Conservation (phyloP, 2,329 filamentous ascomycete genomes). For the Beauveria brongniartii region DNA sequence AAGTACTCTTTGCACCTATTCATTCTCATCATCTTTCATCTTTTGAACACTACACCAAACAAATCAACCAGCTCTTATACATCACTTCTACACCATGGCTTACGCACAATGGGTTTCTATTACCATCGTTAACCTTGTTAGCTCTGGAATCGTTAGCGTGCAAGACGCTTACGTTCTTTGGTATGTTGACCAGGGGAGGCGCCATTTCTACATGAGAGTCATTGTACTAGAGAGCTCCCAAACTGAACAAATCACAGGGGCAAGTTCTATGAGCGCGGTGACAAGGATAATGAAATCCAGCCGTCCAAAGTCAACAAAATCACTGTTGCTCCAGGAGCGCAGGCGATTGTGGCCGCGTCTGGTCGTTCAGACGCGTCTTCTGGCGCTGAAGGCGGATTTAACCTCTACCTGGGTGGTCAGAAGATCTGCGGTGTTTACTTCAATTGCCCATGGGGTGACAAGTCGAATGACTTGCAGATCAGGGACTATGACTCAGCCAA, state of each 20-base stretch:
- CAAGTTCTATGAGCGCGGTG: not conserved
- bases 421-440: not conserved
- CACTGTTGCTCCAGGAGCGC: not conserved
- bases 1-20: not conserved
- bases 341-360: not conserved
- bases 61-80: not conserved
- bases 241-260: not conserved
- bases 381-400: not conserved
- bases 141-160: not conserved
- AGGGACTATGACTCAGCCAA: not conserved
- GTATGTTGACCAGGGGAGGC: not conserved
- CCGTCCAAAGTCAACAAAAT: not conserved
- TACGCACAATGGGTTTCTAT: not conserved
- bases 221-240: not conserved
- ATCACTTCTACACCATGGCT: not conserved
- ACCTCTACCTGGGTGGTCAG: not conserved
- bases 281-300: not conserved
- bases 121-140: not conserved
- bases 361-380: not conserved
- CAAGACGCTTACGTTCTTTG: not conserved
- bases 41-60: not conserved
- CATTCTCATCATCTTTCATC: not conserved
- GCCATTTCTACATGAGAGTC: not conserved
- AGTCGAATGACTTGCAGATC: not conserved
- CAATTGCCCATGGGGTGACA: not conserved